These are phyloP conservation scores for Wickerhamiella shivajii DNA, from an alignment of 805 yeast species.

Conservation along the genomic window DNA sequence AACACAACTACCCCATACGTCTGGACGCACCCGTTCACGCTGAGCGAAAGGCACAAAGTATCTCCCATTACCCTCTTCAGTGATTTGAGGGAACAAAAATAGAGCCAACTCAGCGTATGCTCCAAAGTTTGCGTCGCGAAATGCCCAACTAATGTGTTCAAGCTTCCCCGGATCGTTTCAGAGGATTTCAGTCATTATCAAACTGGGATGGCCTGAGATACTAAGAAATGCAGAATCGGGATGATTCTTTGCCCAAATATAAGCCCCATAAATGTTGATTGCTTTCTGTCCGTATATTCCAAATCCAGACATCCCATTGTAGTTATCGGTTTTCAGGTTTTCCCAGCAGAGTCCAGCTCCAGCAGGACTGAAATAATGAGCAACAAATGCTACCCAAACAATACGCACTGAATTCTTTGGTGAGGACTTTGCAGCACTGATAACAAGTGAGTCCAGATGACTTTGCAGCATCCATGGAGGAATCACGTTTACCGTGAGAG, in stretches of 20 bases:
- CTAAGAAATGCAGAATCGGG: slow-evolving; percentile 20
- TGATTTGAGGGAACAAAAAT: slow-evolving; percentile 27
- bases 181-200: slow-evolving; percentile 25
- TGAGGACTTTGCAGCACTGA: slow-evolving; percentile 24
- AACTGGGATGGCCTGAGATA: slow-evolving; percentile 31
- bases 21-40: slow-evolving; percentile 25
- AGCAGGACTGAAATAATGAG: slow-evolving; percentile 23
- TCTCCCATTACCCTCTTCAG: slow-evolving; percentile 23
- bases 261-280: slow-evolving; percentile 27
- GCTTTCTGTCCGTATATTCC: slow-evolving; percentile 34
- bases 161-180: slow-evolving; percentile 17
- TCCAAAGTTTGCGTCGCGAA: slow-evolving; percentile 25
- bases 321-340: slow-evolving; percentile 23
- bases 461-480: slow-evolving; percentile 32
- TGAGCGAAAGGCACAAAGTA: slow-evolving; percentile 32
- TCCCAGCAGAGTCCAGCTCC: slow-evolving; percentile 28
- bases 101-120: slow-evolving; percentile 33
- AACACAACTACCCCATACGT: slow-evolving; percentile 24
- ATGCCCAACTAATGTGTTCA: slow-evolving; percentile 9
- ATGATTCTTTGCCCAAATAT: slow-evolving; percentile 25
- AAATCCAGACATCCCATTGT: slow-evolving; percentile 12
- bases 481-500: slow-evolving; percentile 31
- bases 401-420: slow-evolving; percentile 25
- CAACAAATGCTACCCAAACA: slow-evolving; percentile 34
- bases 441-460: slow-evolving; percentile 22